Base-by-base conservation (phyloP, 257 asterid genomes). In the Nicotiana knightiana region DNA sequence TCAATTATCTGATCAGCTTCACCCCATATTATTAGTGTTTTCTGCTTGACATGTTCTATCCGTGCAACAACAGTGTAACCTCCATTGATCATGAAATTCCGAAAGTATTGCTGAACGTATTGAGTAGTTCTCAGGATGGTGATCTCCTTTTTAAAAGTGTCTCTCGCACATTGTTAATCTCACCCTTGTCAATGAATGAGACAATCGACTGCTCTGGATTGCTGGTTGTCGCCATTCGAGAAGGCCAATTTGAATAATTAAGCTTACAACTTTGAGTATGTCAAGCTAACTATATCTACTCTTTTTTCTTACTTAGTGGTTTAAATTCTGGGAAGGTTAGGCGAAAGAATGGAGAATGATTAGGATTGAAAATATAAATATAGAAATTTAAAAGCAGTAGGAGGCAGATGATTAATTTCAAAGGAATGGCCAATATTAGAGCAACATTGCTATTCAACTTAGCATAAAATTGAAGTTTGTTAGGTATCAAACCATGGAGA, bases 21-120 rank as follows among this genome's bases (percentile, higher is more conserved):
- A 28, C 30, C 30, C 30, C 30, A 28, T 28, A 28, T 0, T 28
- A 28, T 28, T 28, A 28, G 30, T 28, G 1, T 28, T 28, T 28
- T 28, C 30, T 28, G 30, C 30, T 28, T 28, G 30, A 28, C 30
- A 28, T 28, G 30, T 28, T 28, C 30, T 28, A 28, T 28, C 30
- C 0, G 30, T 28, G 30, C 1, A 28, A 28, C 30, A 28, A 28
- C 30, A 28, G 30, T 1, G 30, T 28, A 28, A 28, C 30, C 30
- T 28, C 30, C 30, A 28, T 28, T 28, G 30, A 28, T 28, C 30
- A 28, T 28, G 30, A 28, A 28, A 28, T 28, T 28, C 30, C 97
- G 97, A 93, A 79, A 91, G 90, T 81, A 91, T 86, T 7, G 92
- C 92, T 4, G 97, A 87, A 77, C 83, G 88, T 79, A 91, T 87